Evolutionary conservation across 306 rosid species (phyloP).

Genomic region (Prunus mongolica): DNA sequence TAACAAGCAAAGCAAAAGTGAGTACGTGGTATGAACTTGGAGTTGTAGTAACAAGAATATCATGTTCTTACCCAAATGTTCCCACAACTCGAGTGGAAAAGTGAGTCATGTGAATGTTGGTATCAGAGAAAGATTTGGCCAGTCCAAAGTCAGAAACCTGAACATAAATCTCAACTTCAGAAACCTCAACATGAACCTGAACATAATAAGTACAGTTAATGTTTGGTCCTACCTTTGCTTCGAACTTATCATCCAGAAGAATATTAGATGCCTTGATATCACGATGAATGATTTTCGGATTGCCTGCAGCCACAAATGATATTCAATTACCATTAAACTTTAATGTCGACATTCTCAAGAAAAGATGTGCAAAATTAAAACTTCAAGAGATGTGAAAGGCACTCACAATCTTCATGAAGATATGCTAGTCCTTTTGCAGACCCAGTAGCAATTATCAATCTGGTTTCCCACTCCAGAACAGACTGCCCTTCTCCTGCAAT

Average conservation of each 20-base stretch:
- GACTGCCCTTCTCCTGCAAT: constrained; percentile 34
- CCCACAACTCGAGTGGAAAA: constrained; percentile 30
- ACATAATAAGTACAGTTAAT: neutral
- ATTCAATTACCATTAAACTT: constrained; percentile 4
- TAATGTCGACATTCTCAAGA: neutral
- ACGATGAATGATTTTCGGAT: constrained; percentile 60
- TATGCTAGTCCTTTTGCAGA: constrained; percentile 59
- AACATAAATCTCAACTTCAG: constrained; percentile 8
- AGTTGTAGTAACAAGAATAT: neutral
- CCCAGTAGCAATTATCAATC: constrained; percentile 46
- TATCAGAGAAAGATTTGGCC: constrained; percentile 31
- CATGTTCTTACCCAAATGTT: constrained; percentile 26
- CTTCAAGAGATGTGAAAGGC: neutral
- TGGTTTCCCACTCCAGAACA: constrained; percentile 39
- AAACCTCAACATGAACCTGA: constrained; percentile 23
- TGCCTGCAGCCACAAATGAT: constrained; percentile 34
- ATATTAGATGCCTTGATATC: constrained; percentile 71
- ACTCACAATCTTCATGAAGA: constrained; percentile 60
- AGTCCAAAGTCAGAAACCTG: constrained; percentile 44
- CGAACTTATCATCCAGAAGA: constrained; percentile 52
- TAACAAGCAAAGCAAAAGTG: neutral
- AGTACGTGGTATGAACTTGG: neutral
- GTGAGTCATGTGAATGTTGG: constrained; percentile 25
- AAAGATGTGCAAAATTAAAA: no score
- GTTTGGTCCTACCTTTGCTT: constrained; percentile 44